These are phyloP conservation scores for Penicillium palitans DNA, from an alignment of 2,329 filamentous ascomycete species.

Conservation along the genomic window DNA sequence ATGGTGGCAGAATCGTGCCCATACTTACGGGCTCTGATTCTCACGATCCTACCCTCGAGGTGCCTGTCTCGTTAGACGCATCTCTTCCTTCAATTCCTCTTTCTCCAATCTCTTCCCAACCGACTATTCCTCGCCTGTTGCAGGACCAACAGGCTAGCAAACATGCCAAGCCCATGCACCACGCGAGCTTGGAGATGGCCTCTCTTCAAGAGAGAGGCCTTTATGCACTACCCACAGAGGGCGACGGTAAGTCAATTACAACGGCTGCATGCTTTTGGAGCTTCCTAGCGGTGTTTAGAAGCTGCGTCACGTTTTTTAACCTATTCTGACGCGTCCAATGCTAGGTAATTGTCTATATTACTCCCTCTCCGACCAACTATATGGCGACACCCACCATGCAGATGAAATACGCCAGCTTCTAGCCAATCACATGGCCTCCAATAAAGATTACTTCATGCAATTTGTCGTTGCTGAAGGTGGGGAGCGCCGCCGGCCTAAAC, in stretches of 20 bases:
- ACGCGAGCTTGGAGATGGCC: slow-evolving; percentile 40
- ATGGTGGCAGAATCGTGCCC: slow-evolving; percentile 46
- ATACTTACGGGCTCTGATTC: slow-evolving; percentile 38
- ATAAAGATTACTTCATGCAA: slow-evolving; percentile 63
- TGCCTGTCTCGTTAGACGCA: not conserved
- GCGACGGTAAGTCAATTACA: slow-evolving; percentile 57
- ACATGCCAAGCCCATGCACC: slow-evolving; percentile 20
- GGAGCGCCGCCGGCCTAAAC: slow-evolving; percentile 59
- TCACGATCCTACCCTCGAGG: slow-evolving; percentile 13
- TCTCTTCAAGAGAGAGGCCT: slow-evolving; percentile 57
- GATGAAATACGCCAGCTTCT: slow-evolving; percentile 59
- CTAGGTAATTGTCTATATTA: slow-evolving; percentile 70
- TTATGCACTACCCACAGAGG: slow-evolving; percentile 59
- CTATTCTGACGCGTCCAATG: slow-evolving; percentile 25
- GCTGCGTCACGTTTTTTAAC: slow-evolving; percentile 1
- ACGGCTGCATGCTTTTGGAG: slow-evolving; percentile 11
- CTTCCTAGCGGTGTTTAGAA: not conserved
- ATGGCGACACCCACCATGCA: slow-evolving; percentile 60
- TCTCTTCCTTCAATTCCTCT: not conserved
- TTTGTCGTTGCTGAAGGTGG: slow-evolving; percentile 61
- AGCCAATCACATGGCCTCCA: slow-evolving; percentile 62
- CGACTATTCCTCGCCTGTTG: slow-evolving; percentile 6
- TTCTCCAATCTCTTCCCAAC: not conserved
- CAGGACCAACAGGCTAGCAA: slow-evolving; percentile 18
- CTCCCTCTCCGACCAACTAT: slow-evolving; percentile 66